Conservation (phyloP, 345 rosid genomes). For the Populus pruinosa region DNA sequence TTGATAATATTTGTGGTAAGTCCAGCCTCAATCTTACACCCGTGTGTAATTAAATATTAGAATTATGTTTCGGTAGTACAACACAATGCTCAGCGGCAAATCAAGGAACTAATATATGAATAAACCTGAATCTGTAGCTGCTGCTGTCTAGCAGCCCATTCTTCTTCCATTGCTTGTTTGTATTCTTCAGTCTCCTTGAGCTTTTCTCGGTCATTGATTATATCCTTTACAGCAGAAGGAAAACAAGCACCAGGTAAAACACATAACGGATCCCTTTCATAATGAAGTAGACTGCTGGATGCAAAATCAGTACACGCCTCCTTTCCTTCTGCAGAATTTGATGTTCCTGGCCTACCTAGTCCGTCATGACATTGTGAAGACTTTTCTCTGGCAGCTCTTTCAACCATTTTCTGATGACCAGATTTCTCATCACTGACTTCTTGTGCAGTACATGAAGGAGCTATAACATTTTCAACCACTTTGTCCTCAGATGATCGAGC, state of each 20-base stretch:
- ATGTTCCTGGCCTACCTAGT: conserved; percentile 16
- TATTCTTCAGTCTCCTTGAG: conserved; percentile 80
- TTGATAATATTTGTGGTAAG: neutral
- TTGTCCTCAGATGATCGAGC: conserved; percentile 13
- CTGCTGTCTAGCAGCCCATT: conserved; percentile 75
- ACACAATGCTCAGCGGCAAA: neutral
- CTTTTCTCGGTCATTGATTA: conserved; percentile 67
- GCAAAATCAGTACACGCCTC: conserved; percentile 20
- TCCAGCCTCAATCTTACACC: neutral
- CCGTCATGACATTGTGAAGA: conserved; percentile 17
- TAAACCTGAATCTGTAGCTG: conserved; percentile 72
- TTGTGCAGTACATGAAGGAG: conserved; percentile 6
- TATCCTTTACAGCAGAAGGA: conserved; percentile 25
- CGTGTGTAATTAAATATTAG: neutral
- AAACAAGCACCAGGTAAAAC: conserved; percentile 19
- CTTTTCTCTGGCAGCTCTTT: conserved; percentile 5
- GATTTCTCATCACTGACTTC: conserved; percentile 11
- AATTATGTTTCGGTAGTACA: neutral
- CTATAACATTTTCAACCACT: conserved; percentile 14
- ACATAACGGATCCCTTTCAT: conserved; percentile 10
- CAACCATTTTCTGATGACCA: conserved; percentile 2
- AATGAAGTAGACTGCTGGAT: conserved; percentile 14
- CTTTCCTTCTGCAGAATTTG: conserved; percentile 12
- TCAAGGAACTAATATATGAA: neutral
- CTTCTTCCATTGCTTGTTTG: conserved; percentile 76